Evolutionary conservation across 2,329 filamentous ascomycete genomes (phyloP).

Genomic region (Aspergillus glaucus): DNA sequence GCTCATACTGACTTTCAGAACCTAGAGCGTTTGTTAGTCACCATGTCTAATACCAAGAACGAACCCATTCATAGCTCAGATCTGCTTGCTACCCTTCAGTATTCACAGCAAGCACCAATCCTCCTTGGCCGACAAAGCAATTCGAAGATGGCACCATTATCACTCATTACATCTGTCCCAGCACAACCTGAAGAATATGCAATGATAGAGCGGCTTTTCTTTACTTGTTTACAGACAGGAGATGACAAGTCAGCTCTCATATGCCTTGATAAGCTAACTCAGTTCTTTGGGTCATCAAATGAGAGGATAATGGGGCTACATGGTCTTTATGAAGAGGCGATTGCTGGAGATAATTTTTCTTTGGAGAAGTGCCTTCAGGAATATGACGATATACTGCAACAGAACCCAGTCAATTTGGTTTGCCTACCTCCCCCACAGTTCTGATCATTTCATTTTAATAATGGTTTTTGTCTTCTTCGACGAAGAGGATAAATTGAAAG

Average conservation of each 20-base stretch:
- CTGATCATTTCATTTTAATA: constrained; percentile 1
- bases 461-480: constrained; percentile 21
- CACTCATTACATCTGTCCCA: constrained; percentile 43
- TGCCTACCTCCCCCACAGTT: constrained; percentile 26
- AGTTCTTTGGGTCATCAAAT: constrained; percentile 76
- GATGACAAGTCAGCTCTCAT: constrained; percentile 71
- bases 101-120: constrained; percentile 38
- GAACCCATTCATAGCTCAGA: constrained; percentile 24
- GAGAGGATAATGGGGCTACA: constrained; percentile 78
- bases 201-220: constrained; percentile 77
- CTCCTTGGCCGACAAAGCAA: constrained; percentile 42
- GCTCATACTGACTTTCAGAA: neutral
- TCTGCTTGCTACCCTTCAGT: constrained; percentile 41
- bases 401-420: constrained; percentile 74
- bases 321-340: constrained; percentile 79
- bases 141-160: constrained; percentile 43
- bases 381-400: constrained; percentile 68
- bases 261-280: constrained; percentile 67
- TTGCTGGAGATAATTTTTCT: constrained; percentile 59
- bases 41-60: neutral
- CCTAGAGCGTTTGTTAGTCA: neutral
- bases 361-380: constrained; percentile 65
- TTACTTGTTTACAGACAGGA: constrained; percentile 76
- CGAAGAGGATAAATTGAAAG: neutral
- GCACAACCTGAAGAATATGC: constrained; percentile 80